A percentile compares a stretch with the other conserved stretches of the same genome.
These are phyloP conservation scores for Aspergillus thermomutatus DNA, from an alignment of 2,329 filamentous ascomycete genomes.

Conservation along the genomic window DNA sequence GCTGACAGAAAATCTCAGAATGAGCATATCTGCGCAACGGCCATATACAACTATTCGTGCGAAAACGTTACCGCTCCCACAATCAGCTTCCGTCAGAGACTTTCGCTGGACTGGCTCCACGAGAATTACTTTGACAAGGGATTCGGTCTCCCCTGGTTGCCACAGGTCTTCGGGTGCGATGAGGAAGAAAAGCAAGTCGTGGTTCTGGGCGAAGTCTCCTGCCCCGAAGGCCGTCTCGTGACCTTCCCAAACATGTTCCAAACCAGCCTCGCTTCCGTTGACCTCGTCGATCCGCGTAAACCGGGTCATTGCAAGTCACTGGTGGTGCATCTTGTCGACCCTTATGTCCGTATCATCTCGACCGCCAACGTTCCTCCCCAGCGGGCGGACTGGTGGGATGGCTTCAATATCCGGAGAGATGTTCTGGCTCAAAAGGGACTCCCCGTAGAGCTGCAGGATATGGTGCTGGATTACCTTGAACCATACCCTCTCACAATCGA, in stretches of 20 bases:
- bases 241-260: conserved; percentile 8
- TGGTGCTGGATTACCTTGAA: background rate
- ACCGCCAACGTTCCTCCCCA: background rate
- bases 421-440: background rate
- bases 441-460: background rate
- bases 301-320: background rate
- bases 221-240: conserved; percentile 3
- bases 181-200: conserved; percentile 1
- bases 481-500: background rate
- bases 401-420: background rate
- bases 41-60: conserved; percentile 62
- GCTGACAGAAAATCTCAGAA: conserved; percentile 38
- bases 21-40: conserved; percentile 61
- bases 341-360: background rate
- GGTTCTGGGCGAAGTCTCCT: conserved; percentile 6
- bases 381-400: background rate
- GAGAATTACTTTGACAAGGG: background rate
- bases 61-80: conserved; percentile 58
- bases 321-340: conserved; percentile 1
- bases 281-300: background rate
- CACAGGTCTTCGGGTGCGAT: background rate
- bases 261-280: background rate
- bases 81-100: conserved; percentile 49
- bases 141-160: conserved; percentile 2
- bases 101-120: background rate